phyloP scores from a whole-genome alignment of 495 filamentous ascomycete genomes.

The Xylaria bambusicola region DNA sequence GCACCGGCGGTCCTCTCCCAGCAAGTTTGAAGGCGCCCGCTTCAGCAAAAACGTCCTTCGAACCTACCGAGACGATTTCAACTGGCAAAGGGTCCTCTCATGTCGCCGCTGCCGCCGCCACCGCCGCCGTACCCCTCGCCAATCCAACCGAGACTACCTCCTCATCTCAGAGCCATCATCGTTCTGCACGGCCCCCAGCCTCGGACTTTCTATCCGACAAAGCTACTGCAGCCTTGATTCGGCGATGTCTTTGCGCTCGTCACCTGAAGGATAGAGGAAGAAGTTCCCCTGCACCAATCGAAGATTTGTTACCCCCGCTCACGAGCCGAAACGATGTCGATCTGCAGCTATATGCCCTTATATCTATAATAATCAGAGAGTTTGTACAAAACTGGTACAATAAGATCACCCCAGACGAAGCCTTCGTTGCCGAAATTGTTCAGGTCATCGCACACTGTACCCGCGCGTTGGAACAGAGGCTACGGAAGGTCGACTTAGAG shows the following conservation, averaged over 20 bases:
- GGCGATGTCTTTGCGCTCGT: conserved; percentile 52
- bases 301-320: conserved; percentile 84
- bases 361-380: conserved; percentile 84
- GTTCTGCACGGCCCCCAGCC: conserved; percentile 30
- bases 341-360: conserved; percentile 84
- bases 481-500: conserved; percentile 80
- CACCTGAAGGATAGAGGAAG: conserved; percentile 48
- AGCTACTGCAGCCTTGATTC: conserved; percentile 53
- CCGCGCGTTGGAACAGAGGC: conserved; percentile 77
- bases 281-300: conserved; percentile 50
- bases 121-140: conserved; percentile 27
- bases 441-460: conserved; percentile 90
- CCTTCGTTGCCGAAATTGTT: conserved; percentile 82
- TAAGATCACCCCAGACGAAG: conserved; percentile 86
- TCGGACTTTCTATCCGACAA: conserved; percentile 52
- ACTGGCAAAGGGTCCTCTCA: neutral
- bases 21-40: conserved; percentile 14
- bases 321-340: conserved; percentile 93
- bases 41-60: conserved; percentile 4
- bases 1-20: conserved; percentile 22
- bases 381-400: conserved; percentile 91
- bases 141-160: conserved; percentile 28
- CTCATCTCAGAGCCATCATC: conserved; percentile 28
- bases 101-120: conserved; percentile 14
- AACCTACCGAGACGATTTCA: neutral